Base-by-base conservation (phyloP, 352 stramenopile genomes). In the Globisporangium barbulae region DNA sequence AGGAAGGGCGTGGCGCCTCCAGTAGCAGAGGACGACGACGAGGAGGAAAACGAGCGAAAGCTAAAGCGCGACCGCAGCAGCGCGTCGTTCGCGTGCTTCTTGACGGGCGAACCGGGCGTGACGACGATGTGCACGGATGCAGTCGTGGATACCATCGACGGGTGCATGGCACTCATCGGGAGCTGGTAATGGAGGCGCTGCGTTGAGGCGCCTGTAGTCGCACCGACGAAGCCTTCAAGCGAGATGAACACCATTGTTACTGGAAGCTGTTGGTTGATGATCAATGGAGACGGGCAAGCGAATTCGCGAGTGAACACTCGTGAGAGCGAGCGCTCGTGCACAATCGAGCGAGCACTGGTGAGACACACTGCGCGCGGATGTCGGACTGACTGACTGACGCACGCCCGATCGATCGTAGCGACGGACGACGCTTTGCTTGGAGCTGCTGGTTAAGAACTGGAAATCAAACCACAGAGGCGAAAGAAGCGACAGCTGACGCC, bases 241-340 rank as follows among this genome's bases (percentile, higher is more conserved):
- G 83, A 94, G 50, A 94, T 78, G 69, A 92, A 94, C 30, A 92
- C 83, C 85, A 94, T 57, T 92, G 53, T 12, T 48, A 7, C 19
- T n/a, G 7, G 19, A 21, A 22, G 42, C 17, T 48, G 6, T 8
- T 48, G 42, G 28, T 22, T 39, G 31, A 2, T 22, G 54, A 9
- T n/a, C n/a, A 33, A 22, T 25, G 6, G 39, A 8, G 30, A 19
- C 19, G 30, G 41, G 15, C 41, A 28, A 22, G 15, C 25, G 28
- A 19, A 42, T 17, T 57, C 30, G 30, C 7, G 49, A 8, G 15
- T 42, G 50, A 57, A 31, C 17, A 5, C 48, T 33, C 30, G 7
- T 3, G 12, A n/a, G 30, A 56, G 8, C 49, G 49, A 37, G 49
- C 49, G 50, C 42, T 48, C 5, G 15, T 42, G 30, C 39, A 31